These are phyloP conservation scores for Lactifluus pinguis DNA, from an alignment of 768 basidiomycete genomes.

Conservation along the genomic window DNA sequence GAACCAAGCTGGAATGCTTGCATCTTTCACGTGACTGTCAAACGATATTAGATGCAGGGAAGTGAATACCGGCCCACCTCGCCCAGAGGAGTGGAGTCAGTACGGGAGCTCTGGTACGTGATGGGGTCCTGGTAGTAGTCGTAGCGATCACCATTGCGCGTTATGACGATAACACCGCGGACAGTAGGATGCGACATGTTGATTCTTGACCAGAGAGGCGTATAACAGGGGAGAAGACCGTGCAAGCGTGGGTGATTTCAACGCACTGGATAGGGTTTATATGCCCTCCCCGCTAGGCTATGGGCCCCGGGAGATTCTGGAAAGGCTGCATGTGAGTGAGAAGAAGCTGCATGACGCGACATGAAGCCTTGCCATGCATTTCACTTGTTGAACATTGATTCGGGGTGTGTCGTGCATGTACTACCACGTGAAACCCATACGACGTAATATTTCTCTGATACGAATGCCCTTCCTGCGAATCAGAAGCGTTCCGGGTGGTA, in stretches of 20 bases:
- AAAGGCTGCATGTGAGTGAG: slow-evolving; percentile 8
- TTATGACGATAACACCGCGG: slow-evolving; percentile 68
- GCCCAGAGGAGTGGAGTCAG: slow-evolving; percentile 69
- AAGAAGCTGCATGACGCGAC: slow-evolving; percentile 4
- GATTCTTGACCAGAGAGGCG: slow-evolving; percentile 16
- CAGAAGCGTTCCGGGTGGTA: not conserved
- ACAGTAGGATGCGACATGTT: slow-evolving; percentile 41
- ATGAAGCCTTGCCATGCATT: slow-evolving; percentile 6
- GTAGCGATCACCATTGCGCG: slow-evolving; percentile 69
- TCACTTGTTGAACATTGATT: slow-evolving; percentile 14
- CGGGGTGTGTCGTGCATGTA: slow-evolving; percentile 12
- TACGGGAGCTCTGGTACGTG: slow-evolving; percentile 52
- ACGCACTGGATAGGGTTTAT: slow-evolving; percentile 7
- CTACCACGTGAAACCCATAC: slow-evolving; percentile 16
- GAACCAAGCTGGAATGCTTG: slow-evolving; percentile 60
- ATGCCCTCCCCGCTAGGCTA: slow-evolving; percentile 1
- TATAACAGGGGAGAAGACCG: slow-evolving; percentile 14
- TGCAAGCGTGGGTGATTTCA: slow-evolving; percentile 13
- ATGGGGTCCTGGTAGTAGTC: slow-evolving; percentile 64
- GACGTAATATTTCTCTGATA: slow-evolving; percentile 2
- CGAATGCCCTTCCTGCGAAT: not conserved
- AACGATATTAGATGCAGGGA: not conserved
- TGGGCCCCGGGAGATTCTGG: not conserved
- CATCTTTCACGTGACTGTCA: slow-evolving; percentile 32
- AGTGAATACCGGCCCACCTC: slow-evolving; percentile 37